phyloP scores from a whole-genome alignment of 441 rosid species.

The Brassica balearica region DNA sequence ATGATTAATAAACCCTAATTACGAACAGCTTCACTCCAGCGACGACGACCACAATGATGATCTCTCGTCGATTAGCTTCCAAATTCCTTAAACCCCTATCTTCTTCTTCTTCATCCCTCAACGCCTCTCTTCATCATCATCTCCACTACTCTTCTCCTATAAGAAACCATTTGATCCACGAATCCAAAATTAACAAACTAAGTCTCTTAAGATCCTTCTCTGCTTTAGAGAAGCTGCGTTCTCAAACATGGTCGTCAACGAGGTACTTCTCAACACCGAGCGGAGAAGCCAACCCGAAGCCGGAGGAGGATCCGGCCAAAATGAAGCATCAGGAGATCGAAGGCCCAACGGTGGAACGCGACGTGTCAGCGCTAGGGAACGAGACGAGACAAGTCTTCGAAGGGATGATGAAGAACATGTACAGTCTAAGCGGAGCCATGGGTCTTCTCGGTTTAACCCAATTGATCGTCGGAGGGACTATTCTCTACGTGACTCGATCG shows the following conservation, averaged over 20 bases:
- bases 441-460: constrained; percentile 71
- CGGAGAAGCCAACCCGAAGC: constrained; percentile 39
- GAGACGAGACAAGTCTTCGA: constrained; percentile 79
- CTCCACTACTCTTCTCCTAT: constrained; percentile 24
- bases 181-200: constrained; percentile 17
- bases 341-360: constrained; percentile 90
- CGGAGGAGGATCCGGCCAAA: constrained; percentile 53
- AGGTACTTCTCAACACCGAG: constrained; percentile 56
- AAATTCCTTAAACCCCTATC: constrained; percentile 34
- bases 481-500: constrained; percentile 56
- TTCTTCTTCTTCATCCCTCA: constrained; percentile 16
- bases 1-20: constrained; percentile 10
- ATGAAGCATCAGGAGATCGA: constrained; percentile 94
- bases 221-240: constrained; percentile 17
- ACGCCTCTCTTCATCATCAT: constrained; percentile 5
- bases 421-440: constrained; percentile 63
- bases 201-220: constrained; percentile 38
- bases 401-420: constrained; percentile 74
- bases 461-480: constrained; percentile 75
- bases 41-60: constrained; percentile 32
- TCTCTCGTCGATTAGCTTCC: constrained; percentile 45
- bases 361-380: constrained; percentile 71
- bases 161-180: constrained; percentile 32
- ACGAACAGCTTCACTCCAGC: neutral
- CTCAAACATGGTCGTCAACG: constrained; percentile 38